phyloP scores from a whole-genome alignment of 1,139 yeast species.

The Diutina mesorugosa region DNA sequence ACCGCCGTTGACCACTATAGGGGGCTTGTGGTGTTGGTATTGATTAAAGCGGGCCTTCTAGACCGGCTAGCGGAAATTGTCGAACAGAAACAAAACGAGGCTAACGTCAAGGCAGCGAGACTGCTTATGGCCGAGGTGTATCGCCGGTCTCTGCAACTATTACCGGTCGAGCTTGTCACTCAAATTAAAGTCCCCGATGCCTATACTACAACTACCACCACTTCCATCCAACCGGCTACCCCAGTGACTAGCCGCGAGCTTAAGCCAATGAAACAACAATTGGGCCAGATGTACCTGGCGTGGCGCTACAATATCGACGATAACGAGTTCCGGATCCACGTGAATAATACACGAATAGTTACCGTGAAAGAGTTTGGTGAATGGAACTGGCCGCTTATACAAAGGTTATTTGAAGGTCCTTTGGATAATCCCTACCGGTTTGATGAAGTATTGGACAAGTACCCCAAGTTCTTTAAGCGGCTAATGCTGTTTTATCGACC shows the following conservation, averaged over 20 bases:
- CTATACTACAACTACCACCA: background rate
- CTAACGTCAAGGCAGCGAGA: slow-evolving; percentile 5
- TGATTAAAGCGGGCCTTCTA: slow-evolving; percentile 35
- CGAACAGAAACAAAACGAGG: slow-evolving; percentile 20
- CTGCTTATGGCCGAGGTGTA: slow-evolving; percentile 5
- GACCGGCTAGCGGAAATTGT: slow-evolving; percentile 29
- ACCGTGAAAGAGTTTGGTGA: slow-evolving; percentile 66
- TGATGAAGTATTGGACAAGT: slow-evolving; percentile 66
- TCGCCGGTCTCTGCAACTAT: slow-evolving; percentile 4
- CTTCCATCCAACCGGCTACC: background rate
- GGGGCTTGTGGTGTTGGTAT: slow-evolving; percentile 39
- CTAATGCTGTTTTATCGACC: slow-evolving; percentile 84
- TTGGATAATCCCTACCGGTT: slow-evolving; percentile 55
- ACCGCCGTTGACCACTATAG: slow-evolving; percentile 42
- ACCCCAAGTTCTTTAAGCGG: slow-evolving; percentile 73
- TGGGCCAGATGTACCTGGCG: slow-evolving; percentile 24
- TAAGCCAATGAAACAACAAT: slow-evolving; percentile 16
- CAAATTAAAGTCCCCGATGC: background rate
- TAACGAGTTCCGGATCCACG: slow-evolving; percentile 48
- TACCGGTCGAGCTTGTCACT: slow-evolving; percentile 5
- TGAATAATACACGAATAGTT: slow-evolving; percentile 58
- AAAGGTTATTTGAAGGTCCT: slow-evolving; percentile 69
- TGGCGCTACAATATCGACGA: slow-evolving; percentile 51
- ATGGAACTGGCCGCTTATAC: slow-evolving; percentile 80
- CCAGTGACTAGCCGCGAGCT: background rate